Evolutionary conservation across 108 stramenopile species (phyloP), one percentile per base, ranked within the genome.

Genomic region (Licmophora abbreviata): DNA sequence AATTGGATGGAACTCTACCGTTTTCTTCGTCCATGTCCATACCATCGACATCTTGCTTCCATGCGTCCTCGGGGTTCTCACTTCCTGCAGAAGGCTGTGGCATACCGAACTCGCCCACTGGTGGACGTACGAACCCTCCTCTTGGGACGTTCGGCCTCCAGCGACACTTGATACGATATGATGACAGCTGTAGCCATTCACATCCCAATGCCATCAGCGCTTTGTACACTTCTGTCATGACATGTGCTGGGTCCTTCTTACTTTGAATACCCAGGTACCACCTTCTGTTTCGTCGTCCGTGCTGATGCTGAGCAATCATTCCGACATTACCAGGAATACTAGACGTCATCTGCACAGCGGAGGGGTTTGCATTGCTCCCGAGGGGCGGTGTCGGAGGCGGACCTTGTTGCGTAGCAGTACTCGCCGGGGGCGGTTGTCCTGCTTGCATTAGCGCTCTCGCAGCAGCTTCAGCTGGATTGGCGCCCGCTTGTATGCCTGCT

Each of bases 251-350:
- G 44, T 99, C 96, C 59, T 97, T 97, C 59, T 97, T 97, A 65
- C 88, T 90, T 74, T 99, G 98, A 56, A 97, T 97, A 27, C 98
- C 98, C 33, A 99, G 73, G 59, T 97, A 99, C 98, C 98, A 99
- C 34, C 94, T 54, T 37, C 97, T 69, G 48, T 87, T 93, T 66
- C 90, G 66, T 51, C 82, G 49, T 25, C 84, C 91, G 38, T 92
- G 91, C 41, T 86, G 84, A 63, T 88, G 84, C 52, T 92, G 91
- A 34, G 91, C 83, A 59, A 92, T 85, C 84, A 92, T 92, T 24
- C 86, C 86, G 15, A 88, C 80, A 54, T 92, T 92, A 25, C 91
- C 85, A 8, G 91, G 91, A 66, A 92, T 92, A 21, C 79, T 81
- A 26, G 82, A 83, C 41, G 79, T 80, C 86, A 92, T 88, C 64